Conservation (phyloP, 2,329 filamentous ascomycete species). For the Chrysosporium queenslandicum region DNA sequence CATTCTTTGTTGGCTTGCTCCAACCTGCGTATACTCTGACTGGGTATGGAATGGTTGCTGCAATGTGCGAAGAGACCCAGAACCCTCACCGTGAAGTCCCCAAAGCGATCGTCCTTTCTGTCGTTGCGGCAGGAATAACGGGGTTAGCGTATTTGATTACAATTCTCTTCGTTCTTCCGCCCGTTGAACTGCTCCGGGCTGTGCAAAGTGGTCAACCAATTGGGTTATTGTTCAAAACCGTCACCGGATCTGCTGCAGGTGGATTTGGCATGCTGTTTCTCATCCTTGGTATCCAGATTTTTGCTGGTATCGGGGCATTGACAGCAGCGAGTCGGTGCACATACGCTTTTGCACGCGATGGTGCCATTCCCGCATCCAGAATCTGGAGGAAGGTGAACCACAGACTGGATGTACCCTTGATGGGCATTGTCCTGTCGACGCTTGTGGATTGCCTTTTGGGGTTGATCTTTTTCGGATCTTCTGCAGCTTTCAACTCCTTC, state of each 20-base stretch:
- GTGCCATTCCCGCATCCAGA: constrained; percentile 59
- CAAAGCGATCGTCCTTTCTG: constrained; percentile 59
- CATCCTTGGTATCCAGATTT: constrained; percentile 65
- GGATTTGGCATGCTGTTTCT: constrained; percentile 68
- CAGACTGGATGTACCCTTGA: constrained; percentile 58
- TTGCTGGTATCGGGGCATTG: constrained; percentile 63
- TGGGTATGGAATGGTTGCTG: constrained; percentile 59
- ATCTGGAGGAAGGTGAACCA: constrained; percentile 58
- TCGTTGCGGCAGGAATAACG: constrained; percentile 56
- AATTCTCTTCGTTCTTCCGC: constrained; percentile 64
- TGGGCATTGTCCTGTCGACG: constrained; percentile 58
- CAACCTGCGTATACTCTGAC: constrained; percentile 47
- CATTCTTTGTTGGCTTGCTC: constrained; percentile 61
- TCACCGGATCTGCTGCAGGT: constrained; percentile 60
- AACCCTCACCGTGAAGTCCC: constrained; percentile 59
- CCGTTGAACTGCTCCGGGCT: constrained; percentile 52
- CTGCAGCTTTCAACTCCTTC: constrained; percentile 68
- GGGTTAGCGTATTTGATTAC: constrained; percentile 61
- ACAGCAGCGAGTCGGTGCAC: constrained; percentile 66
- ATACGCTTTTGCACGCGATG: constrained; percentile 66
- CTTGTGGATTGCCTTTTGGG: constrained; percentile 60
- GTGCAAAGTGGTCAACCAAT: constrained; percentile 67
- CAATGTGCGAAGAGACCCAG: constrained; percentile 65
- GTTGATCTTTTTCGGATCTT: constrained; percentile 68
- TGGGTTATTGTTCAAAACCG: constrained; percentile 63